phyloP scores from a whole-genome alignment of 2,329 filamentous ascomycete species.

The Epicoccum sorghinum region DNA sequence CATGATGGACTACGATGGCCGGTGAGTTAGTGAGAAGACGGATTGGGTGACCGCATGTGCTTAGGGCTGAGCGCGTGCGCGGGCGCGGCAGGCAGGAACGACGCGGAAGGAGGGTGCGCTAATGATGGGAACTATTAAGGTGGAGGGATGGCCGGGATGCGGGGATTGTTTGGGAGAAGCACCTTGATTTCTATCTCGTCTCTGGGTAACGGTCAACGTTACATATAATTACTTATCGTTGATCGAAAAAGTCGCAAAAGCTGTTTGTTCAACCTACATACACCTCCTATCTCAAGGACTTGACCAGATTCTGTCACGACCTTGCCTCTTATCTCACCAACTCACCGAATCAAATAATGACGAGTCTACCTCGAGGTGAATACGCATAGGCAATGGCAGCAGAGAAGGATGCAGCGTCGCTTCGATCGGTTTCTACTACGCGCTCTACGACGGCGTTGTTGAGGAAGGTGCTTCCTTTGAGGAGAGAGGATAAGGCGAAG shows the following conservation, averaged over 20 bases:
- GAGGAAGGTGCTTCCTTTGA: slow-evolving; percentile 27
- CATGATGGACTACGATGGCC: not conserved
- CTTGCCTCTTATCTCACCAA: too few species aligned
- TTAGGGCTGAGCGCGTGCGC: slow-evolving; percentile 1
- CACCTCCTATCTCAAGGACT: too few species aligned
- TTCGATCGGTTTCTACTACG: slow-evolving; percentile 32
- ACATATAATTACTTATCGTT: not conserved
- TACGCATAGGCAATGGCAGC: not conserved
- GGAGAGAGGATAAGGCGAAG: slow-evolving; percentile 2
- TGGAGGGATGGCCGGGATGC: not conserved
- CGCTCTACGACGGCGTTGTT: slow-evolving; percentile 32
- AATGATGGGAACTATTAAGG: too few species aligned
- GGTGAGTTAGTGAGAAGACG: not conserved
- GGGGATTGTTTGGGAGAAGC: not conserved
- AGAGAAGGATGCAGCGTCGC: slow-evolving; percentile 25
- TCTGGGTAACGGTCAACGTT: not conserved
- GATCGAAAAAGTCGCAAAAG: too few species aligned
- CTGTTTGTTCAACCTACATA: too few species aligned
- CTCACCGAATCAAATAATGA: slow-evolving; percentile 2
- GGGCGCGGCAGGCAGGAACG: not conserved
- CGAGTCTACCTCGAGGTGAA: not conserved
- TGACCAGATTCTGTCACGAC: too few species aligned
- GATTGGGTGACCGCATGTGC: not conserved
- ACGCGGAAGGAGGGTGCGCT: not conserved
- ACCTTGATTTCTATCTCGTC: not conserved